Percentiles rank a stretch among this genome's conserved stretches.
These are phyloP conservation scores for Bryum argenteum DNA, from an alignment of 225 moss, liverwort and hornwort species.

Conservation along the genomic window DNA sequence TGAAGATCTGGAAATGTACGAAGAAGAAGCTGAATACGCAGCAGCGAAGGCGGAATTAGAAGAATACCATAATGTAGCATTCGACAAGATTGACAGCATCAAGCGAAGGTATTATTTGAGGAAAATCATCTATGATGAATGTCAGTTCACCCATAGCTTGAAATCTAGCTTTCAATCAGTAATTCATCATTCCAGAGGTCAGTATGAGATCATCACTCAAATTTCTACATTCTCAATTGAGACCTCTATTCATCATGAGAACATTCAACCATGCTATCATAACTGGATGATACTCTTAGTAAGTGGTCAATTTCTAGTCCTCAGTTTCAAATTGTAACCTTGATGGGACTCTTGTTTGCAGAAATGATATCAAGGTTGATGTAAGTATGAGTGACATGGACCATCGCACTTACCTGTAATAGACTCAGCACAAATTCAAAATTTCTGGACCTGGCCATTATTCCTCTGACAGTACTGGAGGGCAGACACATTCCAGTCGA, in stretches of 20 bases:
- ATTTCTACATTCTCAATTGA: not conserved
- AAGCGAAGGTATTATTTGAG: slow-evolving; percentile 62
- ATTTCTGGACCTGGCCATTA: not conserved
- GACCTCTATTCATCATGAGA: not conserved
- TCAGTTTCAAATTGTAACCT: not conserved
- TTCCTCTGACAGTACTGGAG: not conserved
- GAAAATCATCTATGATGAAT: slow-evolving; percentile 1
- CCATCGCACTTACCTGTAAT: slow-evolving; percentile 64
- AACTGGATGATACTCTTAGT: not conserved
- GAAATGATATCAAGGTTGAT: slow-evolving; percentile 68
- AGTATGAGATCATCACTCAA: not conserved
- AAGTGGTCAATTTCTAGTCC: not conserved
- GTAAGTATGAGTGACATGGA: slow-evolving; percentile 67
- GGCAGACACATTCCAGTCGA: not conserved
- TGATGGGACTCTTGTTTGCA: slow-evolving; percentile 33
- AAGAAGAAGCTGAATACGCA: slow-evolving; percentile 70
- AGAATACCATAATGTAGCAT: slow-evolving; percentile 50
- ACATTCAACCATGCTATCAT: not conserved
- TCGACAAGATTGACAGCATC: slow-evolving; percentile 74
- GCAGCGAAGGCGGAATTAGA: slow-evolving; percentile 61
- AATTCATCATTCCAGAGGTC: not conserved
- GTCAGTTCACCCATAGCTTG: slow-evolving; percentile 1
- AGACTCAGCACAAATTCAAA: not conserved
- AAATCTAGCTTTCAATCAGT: not conserved
- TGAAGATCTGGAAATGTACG: slow-evolving; percentile 62